A percentile compares a stretch with the other conserved stretches of the same genome.
Conservation (phyloP, 2,329 filamentous ascomycete species). For the Cladophialophora bantiana region DNA sequence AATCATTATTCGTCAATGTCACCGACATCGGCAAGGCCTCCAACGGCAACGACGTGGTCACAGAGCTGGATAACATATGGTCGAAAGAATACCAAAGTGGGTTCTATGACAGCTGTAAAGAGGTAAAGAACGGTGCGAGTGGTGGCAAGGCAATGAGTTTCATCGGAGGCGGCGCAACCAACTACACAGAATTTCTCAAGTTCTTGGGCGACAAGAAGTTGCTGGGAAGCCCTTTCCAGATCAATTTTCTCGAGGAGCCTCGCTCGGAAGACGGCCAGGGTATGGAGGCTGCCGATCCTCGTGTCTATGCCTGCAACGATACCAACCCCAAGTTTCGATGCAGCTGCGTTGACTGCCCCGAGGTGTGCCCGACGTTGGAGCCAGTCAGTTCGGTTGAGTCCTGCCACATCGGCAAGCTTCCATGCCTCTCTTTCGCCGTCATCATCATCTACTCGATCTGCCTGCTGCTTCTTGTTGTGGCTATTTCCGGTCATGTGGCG, state of each 20-base stretch:
- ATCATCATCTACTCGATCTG: constrained; percentile 84
- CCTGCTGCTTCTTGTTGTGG: constrained; percentile 70
- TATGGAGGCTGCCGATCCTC: constrained; percentile 77
- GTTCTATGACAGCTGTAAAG: constrained; percentile 97
- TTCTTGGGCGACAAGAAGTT: constrained; percentile 92
- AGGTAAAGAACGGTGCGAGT: constrained; percentile 96
- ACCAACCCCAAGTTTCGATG: constrained; percentile 85
- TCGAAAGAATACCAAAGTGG: constrained; percentile 82
- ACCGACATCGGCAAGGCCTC: constrained; percentile 70
- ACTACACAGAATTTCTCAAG: constrained; percentile 84
- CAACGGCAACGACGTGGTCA: constrained; percentile 70
- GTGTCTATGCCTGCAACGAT: constrained; percentile 86
- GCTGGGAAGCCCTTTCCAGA: constrained; percentile 92
- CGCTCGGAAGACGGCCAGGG: constrained; percentile 62
- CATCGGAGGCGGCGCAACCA: constrained; percentile 92
- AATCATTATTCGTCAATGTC: constrained; percentile 93
- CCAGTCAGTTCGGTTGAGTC: constrained; percentile 72
- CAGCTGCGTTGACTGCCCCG: constrained; percentile 90
- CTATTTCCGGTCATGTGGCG: constrained; percentile 74
- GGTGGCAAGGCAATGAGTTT: constrained; percentile 94
- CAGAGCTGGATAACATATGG: constrained; percentile 88
- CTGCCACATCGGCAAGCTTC: constrained; percentile 86
- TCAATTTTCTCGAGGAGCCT: constrained; percentile 78
- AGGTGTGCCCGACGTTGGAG: constrained; percentile 82
- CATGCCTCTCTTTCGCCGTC: constrained; percentile 91